A percentile compares a stretch with the other conserved stretches of the same genome.
Evolutionary conservation across 75 land plant species (phyloP).

Genomic region (Picea sitchensis): DNA sequence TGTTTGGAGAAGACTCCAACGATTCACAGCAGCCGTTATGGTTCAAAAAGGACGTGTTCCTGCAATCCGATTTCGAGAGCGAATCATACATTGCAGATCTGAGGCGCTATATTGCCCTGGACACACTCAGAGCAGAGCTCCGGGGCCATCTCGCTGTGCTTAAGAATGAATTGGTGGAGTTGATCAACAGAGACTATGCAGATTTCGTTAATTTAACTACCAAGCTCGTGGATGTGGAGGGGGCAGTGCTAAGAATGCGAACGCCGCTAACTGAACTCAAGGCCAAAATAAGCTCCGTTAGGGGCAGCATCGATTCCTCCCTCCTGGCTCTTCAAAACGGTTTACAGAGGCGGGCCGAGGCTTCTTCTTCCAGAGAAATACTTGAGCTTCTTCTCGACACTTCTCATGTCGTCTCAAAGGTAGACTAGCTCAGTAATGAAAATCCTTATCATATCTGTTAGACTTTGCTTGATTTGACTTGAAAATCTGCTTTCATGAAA

Average conservation of each 20-base stretch:
- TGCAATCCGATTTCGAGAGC: constrained; percentile 55
- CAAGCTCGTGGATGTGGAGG: constrained; percentile 91
- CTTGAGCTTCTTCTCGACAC: constrained; percentile 90
- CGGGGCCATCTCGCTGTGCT: constrained; percentile 69
- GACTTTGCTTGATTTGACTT: neutral
- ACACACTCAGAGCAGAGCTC: constrained; percentile 85
- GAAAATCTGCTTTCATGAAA: neutral
- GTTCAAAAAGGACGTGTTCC: constrained; percentile 77
- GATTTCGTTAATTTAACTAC: constrained; percentile 93
- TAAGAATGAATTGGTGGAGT: constrained; percentile 88
- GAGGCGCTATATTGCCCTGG: constrained; percentile 92
- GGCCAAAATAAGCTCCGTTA: constrained; percentile 54
- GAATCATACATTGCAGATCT: constrained; percentile 87
- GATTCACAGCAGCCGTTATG: constrained; percentile 65
- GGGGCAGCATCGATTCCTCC: constrained; percentile 42
- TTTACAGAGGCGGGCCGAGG: constrained; percentile 64
- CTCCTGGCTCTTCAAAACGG: constrained; percentile 60
- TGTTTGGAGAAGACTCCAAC: constrained; percentile 56
- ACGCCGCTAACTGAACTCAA: constrained; percentile 79
- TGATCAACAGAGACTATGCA: constrained; percentile 91
- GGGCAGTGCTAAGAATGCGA: constrained; percentile 85
- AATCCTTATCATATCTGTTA: no score
- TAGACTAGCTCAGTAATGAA: constrained; percentile 6
- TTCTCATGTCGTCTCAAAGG: constrained; percentile 98
- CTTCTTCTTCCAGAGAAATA: constrained; percentile 72